Base-by-base conservation (phyloP, 768 basidiomycete genomes). In the Dioszegia crocea region DNA sequence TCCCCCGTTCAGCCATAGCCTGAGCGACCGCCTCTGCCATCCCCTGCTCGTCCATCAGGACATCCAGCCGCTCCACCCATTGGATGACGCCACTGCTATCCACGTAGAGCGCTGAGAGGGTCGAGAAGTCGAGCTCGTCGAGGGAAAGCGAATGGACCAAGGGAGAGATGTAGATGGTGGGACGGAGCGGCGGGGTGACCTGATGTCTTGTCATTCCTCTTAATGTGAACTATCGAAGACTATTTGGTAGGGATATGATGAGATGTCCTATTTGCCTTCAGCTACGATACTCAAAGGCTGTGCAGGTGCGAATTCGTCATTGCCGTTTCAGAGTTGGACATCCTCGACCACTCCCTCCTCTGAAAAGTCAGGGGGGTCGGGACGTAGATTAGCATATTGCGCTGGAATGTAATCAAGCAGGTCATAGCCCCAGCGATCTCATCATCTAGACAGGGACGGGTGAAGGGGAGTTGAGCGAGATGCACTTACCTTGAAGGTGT, bases 31-130 rank as follows among this genome's bases (percentile, higher is more conserved):
- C 80, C 71, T 73, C 71, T 46, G 80, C 74, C 12, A 77, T 68
- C 29, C 71, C 33, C 14, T 41, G 24, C 11, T 62, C 75, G 17
- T 89, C 84, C 73, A 24, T 4, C 19, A 23, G 8, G 9, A 8
- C 11, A 3, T 38, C 49, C 19, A 51, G 33, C 44, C 83, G 78
- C 45, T 83, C 83, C 39, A 90, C 79, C 87, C 88, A 91, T 29
- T 83, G 82, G 47, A 93, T 88, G 49, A 81, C 71, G 0, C 87
- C 86, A 1, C 79, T 66, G 1, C 65, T 12, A 21, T 67, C 77
- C 26, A 91, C 83, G 14, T 79, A 81, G 24, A 91, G 67, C 19
- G 88, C 76, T 64, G 84, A 82, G 26, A 74, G 77, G 2, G 85
- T 82, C 41, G 83, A 77, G 16, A 70, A 71, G 53, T 74, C 67